These are phyloP conservation scores for Colletotrichum echinochloae DNA, from an alignment of 2,329 filamentous ascomycete genomes.

Conservation along the genomic window DNA sequence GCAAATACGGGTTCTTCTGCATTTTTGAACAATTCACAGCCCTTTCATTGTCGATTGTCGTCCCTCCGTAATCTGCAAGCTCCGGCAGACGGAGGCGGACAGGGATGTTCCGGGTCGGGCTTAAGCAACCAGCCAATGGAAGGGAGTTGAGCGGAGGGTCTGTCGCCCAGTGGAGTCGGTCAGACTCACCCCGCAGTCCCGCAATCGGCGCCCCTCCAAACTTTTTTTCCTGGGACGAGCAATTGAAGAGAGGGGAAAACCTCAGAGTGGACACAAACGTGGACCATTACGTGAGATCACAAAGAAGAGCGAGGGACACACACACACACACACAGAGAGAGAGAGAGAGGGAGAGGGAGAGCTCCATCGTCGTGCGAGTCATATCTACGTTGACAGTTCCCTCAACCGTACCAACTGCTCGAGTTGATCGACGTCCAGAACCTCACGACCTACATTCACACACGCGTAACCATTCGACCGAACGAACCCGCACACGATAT, in stretches of 20 bases:
- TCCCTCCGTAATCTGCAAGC: background rate
- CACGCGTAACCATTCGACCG: background rate
- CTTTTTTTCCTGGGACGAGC: background rate
- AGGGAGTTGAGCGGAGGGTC: background rate
- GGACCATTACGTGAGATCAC: slow-evolving; percentile 25
- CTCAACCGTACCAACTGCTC: slow-evolving; percentile 1
- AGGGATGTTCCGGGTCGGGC: slow-evolving; percentile 23
- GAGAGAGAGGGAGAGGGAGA: background rate
- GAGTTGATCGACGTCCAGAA: background rate
- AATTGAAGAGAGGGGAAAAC: slow-evolving; percentile 1
- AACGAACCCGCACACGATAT: slow-evolving; percentile 1
- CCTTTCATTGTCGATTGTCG: background rate
- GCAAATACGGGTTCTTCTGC: background rate
- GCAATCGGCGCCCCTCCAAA: slow-evolving; percentile 37
- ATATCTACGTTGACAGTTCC: slow-evolving; percentile 4
- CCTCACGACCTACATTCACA: background rate
- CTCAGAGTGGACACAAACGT: background rate
- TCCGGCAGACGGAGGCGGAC: slow-evolving; percentile 36
- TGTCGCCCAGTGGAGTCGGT: background rate
- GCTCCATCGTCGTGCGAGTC: slow-evolving; percentile 9
- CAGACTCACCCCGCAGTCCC: slow-evolving; percentile 36
- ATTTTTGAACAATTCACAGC: background rate
- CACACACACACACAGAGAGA: no score
- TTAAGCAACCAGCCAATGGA: slow-evolving; percentile 17
- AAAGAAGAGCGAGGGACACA: no score